A percentile compares a stretch with the other conserved stretches of the same genome.
These are phyloP conservation scores for Hypoxylon rickii DNA, from an alignment of 495 filamentous ascomycete species.

Conservation along the genomic window DNA sequence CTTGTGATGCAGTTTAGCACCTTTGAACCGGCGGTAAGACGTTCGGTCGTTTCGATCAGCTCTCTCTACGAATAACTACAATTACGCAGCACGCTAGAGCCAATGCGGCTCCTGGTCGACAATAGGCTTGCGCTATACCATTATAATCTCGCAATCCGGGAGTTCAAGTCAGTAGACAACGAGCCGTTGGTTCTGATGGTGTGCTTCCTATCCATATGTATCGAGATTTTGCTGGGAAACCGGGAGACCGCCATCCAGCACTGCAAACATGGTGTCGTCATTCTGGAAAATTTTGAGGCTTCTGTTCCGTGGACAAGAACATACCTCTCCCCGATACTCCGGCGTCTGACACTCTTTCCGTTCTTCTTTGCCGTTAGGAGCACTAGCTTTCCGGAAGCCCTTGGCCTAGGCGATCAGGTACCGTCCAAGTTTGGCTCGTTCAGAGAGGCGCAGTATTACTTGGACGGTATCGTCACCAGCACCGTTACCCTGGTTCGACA, in stretches of 20 bases:
- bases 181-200: constrained; percentile 57
- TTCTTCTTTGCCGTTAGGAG: constrained; percentile 35
- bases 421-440: constrained; percentile 16
- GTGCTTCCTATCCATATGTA: constrained; percentile 63
- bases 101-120: constrained; percentile 33
- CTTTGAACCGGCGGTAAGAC: constrained; percentile 61
- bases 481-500: constrained; percentile 38
- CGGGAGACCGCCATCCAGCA: constrained; percentile 49
- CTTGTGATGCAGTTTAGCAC: constrained; percentile 61
- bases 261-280: constrained; percentile 47
- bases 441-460: constrained; percentile 23
- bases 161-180: constrained; percentile 43
- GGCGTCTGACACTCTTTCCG: constrained; percentile 45
- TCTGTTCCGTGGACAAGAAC: constrained; percentile 42
- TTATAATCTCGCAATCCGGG: constrained; percentile 60
- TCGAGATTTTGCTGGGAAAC: constrained; percentile 60
- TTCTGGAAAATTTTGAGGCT: constrained; percentile 36
- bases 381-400: constrained; percentile 28
- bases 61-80: constrained; percentile 54
- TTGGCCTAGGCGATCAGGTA: constrained; percentile 23
- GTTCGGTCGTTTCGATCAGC: constrained; percentile 62
- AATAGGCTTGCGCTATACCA: constrained; percentile 54
- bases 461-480: constrained; percentile 34
- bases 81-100: neutral
- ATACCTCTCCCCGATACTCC: constrained; percentile 50